phyloP scores from a whole-genome alignment of 2,329 filamentous ascomycete genomes.

The Aureobasidium sp. region DNA sequence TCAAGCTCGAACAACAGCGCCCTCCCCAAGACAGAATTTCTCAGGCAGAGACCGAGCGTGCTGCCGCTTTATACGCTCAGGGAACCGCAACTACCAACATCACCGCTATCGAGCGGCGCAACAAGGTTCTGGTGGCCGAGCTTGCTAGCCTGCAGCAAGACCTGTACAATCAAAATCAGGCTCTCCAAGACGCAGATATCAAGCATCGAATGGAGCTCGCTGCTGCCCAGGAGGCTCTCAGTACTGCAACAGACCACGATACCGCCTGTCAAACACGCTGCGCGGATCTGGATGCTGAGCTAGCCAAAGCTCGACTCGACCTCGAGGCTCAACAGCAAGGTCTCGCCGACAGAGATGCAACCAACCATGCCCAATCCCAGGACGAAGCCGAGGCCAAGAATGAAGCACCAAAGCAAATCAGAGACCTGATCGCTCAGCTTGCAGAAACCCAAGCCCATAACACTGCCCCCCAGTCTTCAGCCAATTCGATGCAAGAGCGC shows the following conservation, averaged over 20 bases:
- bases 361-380: too few species aligned
- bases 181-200: background rate
- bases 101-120: background rate
- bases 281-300: background rate
- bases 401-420: background rate
- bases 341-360: background rate
- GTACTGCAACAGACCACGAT: background rate
- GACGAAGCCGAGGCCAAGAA: too few species aligned
- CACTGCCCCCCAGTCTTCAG: background rate
- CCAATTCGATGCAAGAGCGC: background rate
- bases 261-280: background rate
- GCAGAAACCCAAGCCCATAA: background rate
- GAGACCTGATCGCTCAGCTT: background rate
- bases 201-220: background rate
- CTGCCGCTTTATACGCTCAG: background rate
- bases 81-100: background rate
- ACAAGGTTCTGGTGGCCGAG: background rate
- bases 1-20: background rate
- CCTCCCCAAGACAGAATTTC: background rate
- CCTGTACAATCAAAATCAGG: background rate
- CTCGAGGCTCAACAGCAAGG: background rate
- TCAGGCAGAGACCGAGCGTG: background rate
- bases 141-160: background rate
- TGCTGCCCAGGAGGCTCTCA: background rate
- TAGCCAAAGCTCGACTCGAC: background rate